Conservation (phyloP, 192 early-diverging fungal species). For the Lunasporangiospora selenospora region DNA sequence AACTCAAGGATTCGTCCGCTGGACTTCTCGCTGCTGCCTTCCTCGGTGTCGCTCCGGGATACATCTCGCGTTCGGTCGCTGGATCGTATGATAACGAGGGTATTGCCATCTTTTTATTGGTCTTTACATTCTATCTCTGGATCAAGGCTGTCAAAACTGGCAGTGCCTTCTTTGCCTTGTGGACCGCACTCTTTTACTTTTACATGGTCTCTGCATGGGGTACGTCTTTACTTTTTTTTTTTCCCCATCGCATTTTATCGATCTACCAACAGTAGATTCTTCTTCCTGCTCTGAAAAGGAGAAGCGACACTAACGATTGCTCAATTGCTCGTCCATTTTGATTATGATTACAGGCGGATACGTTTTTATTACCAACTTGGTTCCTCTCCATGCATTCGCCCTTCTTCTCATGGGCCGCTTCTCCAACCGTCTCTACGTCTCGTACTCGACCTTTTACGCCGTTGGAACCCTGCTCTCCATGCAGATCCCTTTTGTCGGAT, state of each 20-base stretch:
- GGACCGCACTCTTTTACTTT: conserved; percentile 95
- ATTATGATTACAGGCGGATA: conserved; percentile 73
- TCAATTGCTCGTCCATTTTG: not conserved
- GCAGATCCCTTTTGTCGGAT: conserved; percentile 99
- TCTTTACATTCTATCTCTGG: conserved; percentile 99
- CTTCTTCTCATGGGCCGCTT: conserved; percentile 96
- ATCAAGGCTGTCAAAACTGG: conserved; percentile 96
- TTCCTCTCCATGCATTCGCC: conserved; percentile 96
- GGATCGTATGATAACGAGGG: conserved; percentile 99
- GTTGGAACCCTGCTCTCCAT: conserved; percentile 96
- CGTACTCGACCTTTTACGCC: conserved; percentile 98
- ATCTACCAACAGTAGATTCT: not conserved
- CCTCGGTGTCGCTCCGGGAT: conserved; percentile 98
- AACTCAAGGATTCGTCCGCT: conserved; percentile 91
- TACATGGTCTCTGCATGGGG: conserved; percentile 99
- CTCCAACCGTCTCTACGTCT: conserved; percentile 91
- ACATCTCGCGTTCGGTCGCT: conserved; percentile 99
- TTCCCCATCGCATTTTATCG: not conserved
- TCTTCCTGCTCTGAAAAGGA: too few relatives aligned
- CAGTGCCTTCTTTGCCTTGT: conserved; percentile 86
- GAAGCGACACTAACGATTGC: not conserved
- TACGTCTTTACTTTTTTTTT: conserved; percentile 14
- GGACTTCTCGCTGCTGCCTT: conserved; percentile 98
- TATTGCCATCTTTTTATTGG: conserved; percentile 98
- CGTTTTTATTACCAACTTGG: conserved; percentile 99